Percentiles rank a stretch among this genome's conserved stretches.
Evolutionary conservation across 495 filamentous ascomycete species (phyloP).

Genomic region (Penicillium dipodomyicola): DNA sequence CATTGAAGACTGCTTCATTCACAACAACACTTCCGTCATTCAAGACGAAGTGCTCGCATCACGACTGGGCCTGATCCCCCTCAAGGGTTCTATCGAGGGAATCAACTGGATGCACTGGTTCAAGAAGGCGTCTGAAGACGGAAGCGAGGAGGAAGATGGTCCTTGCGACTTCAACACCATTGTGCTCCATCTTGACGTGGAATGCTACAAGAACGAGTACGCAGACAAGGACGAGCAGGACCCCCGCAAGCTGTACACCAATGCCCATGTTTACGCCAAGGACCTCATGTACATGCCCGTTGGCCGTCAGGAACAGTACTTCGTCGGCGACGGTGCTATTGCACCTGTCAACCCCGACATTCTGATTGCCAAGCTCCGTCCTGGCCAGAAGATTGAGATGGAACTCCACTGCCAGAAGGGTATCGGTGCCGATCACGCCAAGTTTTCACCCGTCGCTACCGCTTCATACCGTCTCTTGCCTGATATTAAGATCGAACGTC

Average conservation of each 20-base stretch:
- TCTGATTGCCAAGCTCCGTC: conserved; percentile 88
- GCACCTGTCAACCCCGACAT: conserved; percentile 86
- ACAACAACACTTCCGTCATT: conserved; percentile 95
- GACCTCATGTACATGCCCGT: conserved; percentile 72
- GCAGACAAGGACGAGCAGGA: conserved; percentile 70
- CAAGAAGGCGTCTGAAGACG: conserved; percentile 56
- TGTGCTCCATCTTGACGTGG: conserved; percentile 64
- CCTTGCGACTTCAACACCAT: conserved; percentile 80
- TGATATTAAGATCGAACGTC: conserved; percentile 72
- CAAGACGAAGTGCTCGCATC: conserved; percentile 94
- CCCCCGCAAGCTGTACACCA: conserved; percentile 76
- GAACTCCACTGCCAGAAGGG: conserved; percentile 90
- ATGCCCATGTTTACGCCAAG: conserved; percentile 82
- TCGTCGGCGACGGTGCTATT: conserved; percentile 63
- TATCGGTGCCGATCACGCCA: conserved; percentile 91
- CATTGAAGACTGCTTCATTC: conserved; percentile 85
- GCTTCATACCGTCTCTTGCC: conserved; percentile 89
- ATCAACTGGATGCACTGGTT: conserved; percentile 79
- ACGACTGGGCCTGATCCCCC: conserved; percentile 84
- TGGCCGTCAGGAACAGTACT: conserved; percentile 69
- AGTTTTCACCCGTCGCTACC: conserved; percentile 95
- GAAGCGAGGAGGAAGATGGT: conserved; percentile 33
- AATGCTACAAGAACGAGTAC: conserved; percentile 73
- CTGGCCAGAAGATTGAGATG: conserved; percentile 80
- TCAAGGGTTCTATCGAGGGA: conserved; percentile 72